Evolutionary conservation across 805 yeast species (phyloP).

Genomic region (Candida loeiensis): DNA sequence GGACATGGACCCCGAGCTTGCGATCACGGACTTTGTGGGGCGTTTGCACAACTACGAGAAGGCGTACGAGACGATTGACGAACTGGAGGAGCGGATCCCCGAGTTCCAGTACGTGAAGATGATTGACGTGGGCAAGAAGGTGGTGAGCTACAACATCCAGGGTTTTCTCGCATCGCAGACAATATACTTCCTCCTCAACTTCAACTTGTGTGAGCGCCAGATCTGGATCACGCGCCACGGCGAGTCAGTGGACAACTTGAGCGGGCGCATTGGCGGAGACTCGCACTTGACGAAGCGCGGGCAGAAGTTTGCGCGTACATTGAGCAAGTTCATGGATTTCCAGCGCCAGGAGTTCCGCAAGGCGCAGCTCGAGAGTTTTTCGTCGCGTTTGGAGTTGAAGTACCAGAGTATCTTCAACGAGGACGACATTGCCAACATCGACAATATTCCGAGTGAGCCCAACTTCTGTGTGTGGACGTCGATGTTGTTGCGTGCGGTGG

Average conservation of each 20-base stretch:
- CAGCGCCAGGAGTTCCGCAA: slow-evolving; percentile 68
- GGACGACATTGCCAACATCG: slow-evolving; percentile 20
- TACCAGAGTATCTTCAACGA: slow-evolving; percentile 30
- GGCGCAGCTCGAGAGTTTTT: slow-evolving; percentile 53
- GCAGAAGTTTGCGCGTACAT: slow-evolving; percentile 62
- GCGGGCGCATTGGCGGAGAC: slow-evolving; percentile 91
- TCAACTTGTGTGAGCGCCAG: slow-evolving; percentile 84
- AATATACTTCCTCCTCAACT: slow-evolving; percentile 76
- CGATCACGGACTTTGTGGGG: slow-evolving; percentile 76
- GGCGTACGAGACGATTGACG: slow-evolving; percentile 89
- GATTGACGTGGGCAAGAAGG: slow-evolving; percentile 94
- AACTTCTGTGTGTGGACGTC: slow-evolving; percentile 91
- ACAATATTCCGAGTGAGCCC: slow-evolving; percentile 52
- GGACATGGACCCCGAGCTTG: slow-evolving; percentile 76
- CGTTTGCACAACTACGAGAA: slow-evolving; percentile 79
- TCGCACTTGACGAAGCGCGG: slow-evolving; percentile 80
- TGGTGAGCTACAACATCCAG: slow-evolving; percentile 86
- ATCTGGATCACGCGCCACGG: slow-evolving; percentile 97
- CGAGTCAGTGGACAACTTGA: slow-evolving; percentile 79
- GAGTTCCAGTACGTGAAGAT: slow-evolving; percentile 85
- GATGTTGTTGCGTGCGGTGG: slow-evolving; percentile 73
- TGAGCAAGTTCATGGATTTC: slow-evolving; percentile 68
- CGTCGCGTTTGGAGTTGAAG: slow-evolving; percentile 43
- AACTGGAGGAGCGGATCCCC: slow-evolving; percentile 60
- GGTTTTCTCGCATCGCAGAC: slow-evolving; percentile 89